Percentiles rank a stretch among this genome's conserved stretches.
Evolutionary conservation across 352 stramenopile genomes (phyloP).

Genomic region (Thalassiosira mediterranea): DNA sequence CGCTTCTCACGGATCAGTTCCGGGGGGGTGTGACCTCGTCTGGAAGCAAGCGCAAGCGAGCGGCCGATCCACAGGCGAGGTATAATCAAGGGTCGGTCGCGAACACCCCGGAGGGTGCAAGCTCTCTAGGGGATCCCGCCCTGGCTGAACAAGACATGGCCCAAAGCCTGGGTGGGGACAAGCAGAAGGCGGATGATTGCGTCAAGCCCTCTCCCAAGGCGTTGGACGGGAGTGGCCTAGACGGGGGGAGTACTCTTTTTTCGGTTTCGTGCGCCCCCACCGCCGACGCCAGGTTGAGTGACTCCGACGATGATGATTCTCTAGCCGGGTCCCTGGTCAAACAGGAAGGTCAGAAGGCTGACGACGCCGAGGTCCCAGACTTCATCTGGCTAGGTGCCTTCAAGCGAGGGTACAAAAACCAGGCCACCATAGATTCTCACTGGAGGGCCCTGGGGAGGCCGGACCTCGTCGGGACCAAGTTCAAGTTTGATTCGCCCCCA

Average conservation of each 20-base stretch:
- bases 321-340: neutral
- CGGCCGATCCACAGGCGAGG: neutral
- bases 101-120: neutral
- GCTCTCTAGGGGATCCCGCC: neutral
- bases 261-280: no score
- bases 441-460: neutral
- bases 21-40: neutral
- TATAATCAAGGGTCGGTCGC: neutral
- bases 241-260: neutral
- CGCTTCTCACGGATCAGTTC: neutral
- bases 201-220: neutral
- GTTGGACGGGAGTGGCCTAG: neutral
- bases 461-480: no score
- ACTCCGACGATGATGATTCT: neutral
- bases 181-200: neutral
- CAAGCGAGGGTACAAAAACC: neutral
- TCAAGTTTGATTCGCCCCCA: no score
- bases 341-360: slow-evolving; percentile 12
- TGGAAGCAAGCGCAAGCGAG: neutral
- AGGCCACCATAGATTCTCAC: neutral
- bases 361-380: slow-evolving; percentile 3
- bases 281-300: no score
- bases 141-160: neutral
- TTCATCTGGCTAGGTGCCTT: neutral
- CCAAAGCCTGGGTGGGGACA: neutral